Base-by-base conservation (phyloP, 305 asterid genomes). In the Caryopteris hybrid region DNA sequence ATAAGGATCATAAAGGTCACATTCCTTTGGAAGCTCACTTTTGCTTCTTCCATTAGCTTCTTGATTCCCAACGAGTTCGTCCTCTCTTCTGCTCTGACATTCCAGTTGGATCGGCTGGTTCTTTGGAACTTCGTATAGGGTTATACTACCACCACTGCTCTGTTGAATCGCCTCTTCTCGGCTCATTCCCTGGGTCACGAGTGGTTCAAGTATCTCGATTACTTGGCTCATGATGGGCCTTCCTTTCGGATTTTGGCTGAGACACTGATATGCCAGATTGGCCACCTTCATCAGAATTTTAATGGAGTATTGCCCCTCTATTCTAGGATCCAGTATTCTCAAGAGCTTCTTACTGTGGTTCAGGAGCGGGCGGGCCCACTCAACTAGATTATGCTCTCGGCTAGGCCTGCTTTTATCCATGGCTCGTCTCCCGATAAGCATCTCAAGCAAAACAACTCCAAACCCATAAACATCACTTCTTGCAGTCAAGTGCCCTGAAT, bases 361-460 rank as follows among this genome's bases (percentile, higher is more conserved):
- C 21, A 93, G 85, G 61, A 83, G 76, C 3, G 97, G 96, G 2
- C 91, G 95, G 5, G 92, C 96, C 90, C 91, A 91, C 80, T 88
- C 95, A 4, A 93, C 96, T 7, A 93, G 95, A 69, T 86, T 93
- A 60, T 87, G 96, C 81, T 91, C 96, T 21, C 87, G 76, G 76
- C 92, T 85, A 54, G 96, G 99, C 82, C 92, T 69, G 76, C 87
- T 87, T 66, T 85, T 86, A 42, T 93, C 99, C 92, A 88, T 76
- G 0, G 95, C 95, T 63, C 84, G 82, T 62, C 91, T 79, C 20
- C 99, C 97, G 10, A 85, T 74, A 0, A 91, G 89, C 95, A 91
- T 87, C 76, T 93, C 97, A 7, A 93, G 96, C 74, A 93, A 76
- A 29, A 93, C 96, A 0, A 91, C 97, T 69, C 99, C 99, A 64